These are phyloP conservation scores for Exophiala sp. DNA, from an alignment of 2,329 filamentous ascomycete genomes.

Conservation along the genomic window DNA sequence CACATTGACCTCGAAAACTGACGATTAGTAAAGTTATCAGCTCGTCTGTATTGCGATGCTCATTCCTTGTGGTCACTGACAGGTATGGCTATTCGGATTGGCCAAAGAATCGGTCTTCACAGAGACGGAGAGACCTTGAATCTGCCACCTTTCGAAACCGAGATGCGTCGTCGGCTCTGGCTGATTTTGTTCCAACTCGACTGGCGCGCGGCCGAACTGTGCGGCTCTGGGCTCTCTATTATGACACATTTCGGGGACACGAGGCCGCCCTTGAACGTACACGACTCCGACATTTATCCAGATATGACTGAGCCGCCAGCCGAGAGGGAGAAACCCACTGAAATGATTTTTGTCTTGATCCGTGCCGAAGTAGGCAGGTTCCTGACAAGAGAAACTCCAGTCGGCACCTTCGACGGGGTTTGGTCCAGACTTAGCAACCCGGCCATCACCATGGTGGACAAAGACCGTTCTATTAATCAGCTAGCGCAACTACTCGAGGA, in stretches of 20 bases:
- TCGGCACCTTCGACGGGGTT: too few relatives aligned
- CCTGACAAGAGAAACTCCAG: too few relatives aligned
- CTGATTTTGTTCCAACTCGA: conserved; percentile 42
- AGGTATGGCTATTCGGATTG: conserved; percentile 58
- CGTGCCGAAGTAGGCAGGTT: conserved; percentile 11
- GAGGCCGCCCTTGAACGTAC: conserved; percentile 49
- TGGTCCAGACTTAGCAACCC: too few relatives aligned
- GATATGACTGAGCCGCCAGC: conserved; percentile 12
- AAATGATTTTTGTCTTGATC: conserved; percentile 16
- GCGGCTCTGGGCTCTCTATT: neutral
- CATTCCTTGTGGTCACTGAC: conserved; percentile 57
- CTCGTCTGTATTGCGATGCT: neutral
- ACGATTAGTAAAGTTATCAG: too few relatives aligned
- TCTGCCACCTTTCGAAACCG: conserved; percentile 57
- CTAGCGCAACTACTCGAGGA: conserved; percentile 26
- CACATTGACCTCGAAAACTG: too few relatives aligned
- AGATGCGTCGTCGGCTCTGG: conserved; percentile 62
- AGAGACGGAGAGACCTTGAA: conserved; percentile 54
- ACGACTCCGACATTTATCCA: conserved; percentile 54
- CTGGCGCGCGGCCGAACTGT: conserved; percentile 1
- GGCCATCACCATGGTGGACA: too few relatives aligned
- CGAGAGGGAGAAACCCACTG: conserved; percentile 10
- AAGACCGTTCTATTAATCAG: too few relatives aligned
- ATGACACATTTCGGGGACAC: conserved; percentile 1
- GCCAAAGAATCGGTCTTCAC: conserved; percentile 62